Evolutionary conservation across 2,329 filamentous ascomycete species (phyloP).

Genomic region (Orbilia ellipsospora): DNA sequence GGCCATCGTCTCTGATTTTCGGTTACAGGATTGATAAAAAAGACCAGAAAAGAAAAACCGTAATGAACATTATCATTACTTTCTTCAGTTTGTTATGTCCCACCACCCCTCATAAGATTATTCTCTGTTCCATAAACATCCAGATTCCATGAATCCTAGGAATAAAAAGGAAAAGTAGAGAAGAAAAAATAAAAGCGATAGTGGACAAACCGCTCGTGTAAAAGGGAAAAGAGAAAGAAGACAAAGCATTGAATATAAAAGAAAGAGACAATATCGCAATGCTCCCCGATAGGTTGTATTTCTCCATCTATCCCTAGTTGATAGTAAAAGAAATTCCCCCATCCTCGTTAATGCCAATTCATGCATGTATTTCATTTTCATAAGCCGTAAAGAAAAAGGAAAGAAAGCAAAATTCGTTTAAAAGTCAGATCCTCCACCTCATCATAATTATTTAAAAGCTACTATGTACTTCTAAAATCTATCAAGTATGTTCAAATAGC

Average conservation of each 20-base stretch:
- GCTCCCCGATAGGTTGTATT: slow-evolving; percentile 23
- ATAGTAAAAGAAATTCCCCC: slow-evolving; percentile 57
- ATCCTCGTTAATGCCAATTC: slow-evolving; percentile 60
- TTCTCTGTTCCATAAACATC: no score
- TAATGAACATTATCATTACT: slow-evolving; percentile 10
- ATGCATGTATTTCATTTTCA: slow-evolving; percentile 55
- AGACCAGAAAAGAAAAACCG: background rate
- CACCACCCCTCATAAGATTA: background rate
- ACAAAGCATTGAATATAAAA: slow-evolving; percentile 12
- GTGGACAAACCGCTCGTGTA: slow-evolving; percentile 3
- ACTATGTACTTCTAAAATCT: slow-evolving; percentile 48
- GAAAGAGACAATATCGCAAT: slow-evolving; percentile 17
- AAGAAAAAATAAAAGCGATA: slow-evolving; percentile 1
- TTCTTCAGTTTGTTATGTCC: background rate
- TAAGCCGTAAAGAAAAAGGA: slow-evolving; percentile 57
- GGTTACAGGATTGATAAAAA: background rate
- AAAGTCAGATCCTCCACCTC: slow-evolving; percentile 56
- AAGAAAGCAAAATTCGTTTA: slow-evolving; percentile 56
- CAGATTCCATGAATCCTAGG: no score
- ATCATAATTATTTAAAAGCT: slow-evolving; percentile 52
- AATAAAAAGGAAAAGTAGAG: no score
- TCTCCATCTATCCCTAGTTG: slow-evolving; percentile 42
- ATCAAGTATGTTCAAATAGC: slow-evolving; percentile 67
- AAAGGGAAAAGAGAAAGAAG: slow-evolving; percentile 14
- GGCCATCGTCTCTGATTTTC: background rate